These are phyloP conservation scores for Pisolithus albus DNA, from an alignment of 768 basidiomycete species.

Conservation along the genomic window DNA sequence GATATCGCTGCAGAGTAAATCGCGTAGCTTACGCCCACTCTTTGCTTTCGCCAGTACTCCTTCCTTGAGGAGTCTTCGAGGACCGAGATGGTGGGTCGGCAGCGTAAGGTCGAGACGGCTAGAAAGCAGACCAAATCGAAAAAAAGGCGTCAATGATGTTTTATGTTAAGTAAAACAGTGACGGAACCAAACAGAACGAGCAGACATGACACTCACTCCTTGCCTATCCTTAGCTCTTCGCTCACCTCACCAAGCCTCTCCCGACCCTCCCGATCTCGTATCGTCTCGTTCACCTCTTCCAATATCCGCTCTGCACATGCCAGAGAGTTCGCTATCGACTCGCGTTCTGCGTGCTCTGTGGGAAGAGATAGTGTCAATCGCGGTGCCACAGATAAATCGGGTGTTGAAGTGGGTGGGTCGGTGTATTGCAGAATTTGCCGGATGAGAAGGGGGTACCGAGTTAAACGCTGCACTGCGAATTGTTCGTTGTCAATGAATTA, in stretches of 20 bases:
- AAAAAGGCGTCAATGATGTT: no score
- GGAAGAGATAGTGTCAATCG: neutral
- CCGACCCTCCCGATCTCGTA: conserved; percentile 74
- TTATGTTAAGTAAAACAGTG: no score
- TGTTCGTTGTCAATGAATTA: neutral
- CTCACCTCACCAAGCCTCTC: conserved; percentile 73
- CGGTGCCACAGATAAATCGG: conserved; percentile 1
- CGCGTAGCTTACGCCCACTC: no score
- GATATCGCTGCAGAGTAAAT: no score
- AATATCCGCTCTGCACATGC: conserved; percentile 67
- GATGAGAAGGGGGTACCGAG: conserved; percentile 87
- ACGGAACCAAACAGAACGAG: neutral
- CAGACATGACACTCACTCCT: conserved; percentile 48
- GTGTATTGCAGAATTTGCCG: conserved; percentile 82
- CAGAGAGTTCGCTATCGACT: conserved; percentile 47
- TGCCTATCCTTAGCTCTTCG: conserved; percentile 79
- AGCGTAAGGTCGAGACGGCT: no score
- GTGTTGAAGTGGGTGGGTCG: conserved; percentile 34
- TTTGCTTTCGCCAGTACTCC: no score
- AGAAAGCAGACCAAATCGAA: no score
- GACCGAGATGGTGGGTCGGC: no score
- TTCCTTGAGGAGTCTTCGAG: no score
- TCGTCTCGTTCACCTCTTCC: conserved; percentile 78
- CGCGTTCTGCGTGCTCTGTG: conserved; percentile 42
- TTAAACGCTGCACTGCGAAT: conserved; percentile 86